Percentiles rank a stretch among this genome's conserved stretches.
These are phyloP conservation scores for Alternaria postmessia DNA, from an alignment of 2,329 filamentous ascomycete genomes.

Conservation along the genomic window DNA sequence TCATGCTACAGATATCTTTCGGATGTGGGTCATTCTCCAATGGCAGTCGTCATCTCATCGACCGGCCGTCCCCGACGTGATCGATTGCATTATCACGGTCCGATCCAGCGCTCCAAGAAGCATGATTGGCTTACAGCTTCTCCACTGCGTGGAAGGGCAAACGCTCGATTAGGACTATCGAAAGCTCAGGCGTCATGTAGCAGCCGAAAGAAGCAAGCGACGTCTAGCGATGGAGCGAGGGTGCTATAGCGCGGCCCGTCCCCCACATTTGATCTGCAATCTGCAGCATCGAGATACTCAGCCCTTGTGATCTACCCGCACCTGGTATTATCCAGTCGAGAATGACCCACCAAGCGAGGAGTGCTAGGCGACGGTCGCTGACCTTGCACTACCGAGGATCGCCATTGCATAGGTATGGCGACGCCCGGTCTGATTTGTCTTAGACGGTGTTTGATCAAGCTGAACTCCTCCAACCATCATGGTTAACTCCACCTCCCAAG, in stretches of 20 bases:
- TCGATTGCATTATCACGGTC: background rate
- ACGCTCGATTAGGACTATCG: background rate
- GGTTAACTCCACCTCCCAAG: slow-evolving; percentile 9
- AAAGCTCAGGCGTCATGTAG: slow-evolving; percentile 3
- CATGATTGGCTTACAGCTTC: background rate
- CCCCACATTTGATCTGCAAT: slow-evolving; percentile 13
- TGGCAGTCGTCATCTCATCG: background rate
- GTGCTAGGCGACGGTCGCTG: background rate
- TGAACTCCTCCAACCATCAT: slow-evolving; percentile 1
- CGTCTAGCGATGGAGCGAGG: background rate
- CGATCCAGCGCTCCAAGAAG: background rate
- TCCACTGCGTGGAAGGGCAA: background rate
- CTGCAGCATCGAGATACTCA: slow-evolving; percentile 13
- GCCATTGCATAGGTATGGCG: background rate
- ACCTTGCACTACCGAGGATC: slow-evolving; percentile 2
- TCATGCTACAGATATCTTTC: background rate
- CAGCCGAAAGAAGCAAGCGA: slow-evolving; percentile 13
- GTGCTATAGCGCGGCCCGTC: background rate
- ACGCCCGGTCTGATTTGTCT: background rate
- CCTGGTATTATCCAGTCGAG: slow-evolving; percentile 7
- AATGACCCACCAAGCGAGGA: slow-evolving; percentile 2
- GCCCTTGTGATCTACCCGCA: slow-evolving; percentile 15
- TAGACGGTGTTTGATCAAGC: slow-evolving; percentile 7
- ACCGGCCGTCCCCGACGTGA: background rate
- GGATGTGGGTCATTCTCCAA: background rate